phyloP scores from a whole-genome alignment of 108 stramenopile genomes.

The Bacterosira constricta region DNA sequence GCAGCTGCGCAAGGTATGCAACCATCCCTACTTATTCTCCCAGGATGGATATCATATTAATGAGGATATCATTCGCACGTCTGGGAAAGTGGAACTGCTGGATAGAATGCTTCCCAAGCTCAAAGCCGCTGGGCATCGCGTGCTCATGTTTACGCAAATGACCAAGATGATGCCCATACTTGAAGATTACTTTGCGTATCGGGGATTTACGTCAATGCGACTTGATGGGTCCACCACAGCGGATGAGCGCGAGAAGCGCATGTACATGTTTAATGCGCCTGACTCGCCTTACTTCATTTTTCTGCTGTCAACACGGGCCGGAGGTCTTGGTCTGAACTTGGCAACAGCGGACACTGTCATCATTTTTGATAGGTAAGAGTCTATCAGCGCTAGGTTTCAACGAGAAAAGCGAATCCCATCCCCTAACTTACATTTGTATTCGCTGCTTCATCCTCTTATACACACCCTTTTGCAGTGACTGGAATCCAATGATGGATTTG shows the following conservation, averaged over 20 bases:
- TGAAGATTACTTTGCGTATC: constrained; percentile 90
- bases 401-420: no score
- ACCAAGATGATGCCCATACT: constrained; percentile 92
- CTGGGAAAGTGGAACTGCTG: constrained; percentile 90
- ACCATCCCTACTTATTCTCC: constrained; percentile 89
- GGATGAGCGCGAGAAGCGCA: constrained; percentile 92
- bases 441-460: neutral
- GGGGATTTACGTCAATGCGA: constrained; percentile 73
- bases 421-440: no score
- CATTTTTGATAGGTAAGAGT: constrained; percentile 85
- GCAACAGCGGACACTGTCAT: constrained; percentile 96
- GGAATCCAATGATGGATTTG: constrained; percentile 98
- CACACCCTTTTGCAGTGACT: constrained; percentile 73
- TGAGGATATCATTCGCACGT: constrained; percentile 79
- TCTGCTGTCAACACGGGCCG: constrained; percentile 94
- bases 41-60: constrained; percentile 84
- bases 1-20: constrained; percentile 94
- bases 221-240: constrained; percentile 92
- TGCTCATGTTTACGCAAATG: constrained; percentile 97
- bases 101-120: constrained; percentile 94
- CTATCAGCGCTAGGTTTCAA: no score
- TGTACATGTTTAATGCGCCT: constrained; percentile 95
- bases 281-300: constrained; percentile 91
- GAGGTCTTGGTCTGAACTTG: constrained; percentile 84
- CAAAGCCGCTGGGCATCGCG: constrained; percentile 89